These are phyloP conservation scores for Knoxdaviesia capensis DNA, from an alignment of 2,329 filamentous ascomycete genomes.

Conservation along the genomic window DNA sequence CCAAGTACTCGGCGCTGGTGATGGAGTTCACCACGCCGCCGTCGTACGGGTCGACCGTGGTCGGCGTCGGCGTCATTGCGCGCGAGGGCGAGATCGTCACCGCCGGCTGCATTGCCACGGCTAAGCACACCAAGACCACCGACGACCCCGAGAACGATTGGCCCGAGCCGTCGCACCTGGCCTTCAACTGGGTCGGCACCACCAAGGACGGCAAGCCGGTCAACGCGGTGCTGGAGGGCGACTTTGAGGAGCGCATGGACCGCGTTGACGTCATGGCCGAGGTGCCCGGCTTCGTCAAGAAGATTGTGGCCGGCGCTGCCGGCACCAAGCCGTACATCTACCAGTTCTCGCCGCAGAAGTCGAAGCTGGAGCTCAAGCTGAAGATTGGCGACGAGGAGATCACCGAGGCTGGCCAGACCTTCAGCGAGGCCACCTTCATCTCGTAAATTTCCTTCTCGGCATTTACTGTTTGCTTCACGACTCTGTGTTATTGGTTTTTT, in stretches of 20 bases:
- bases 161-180: conserved; percentile 64
- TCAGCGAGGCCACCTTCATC: conserved; percentile 93
- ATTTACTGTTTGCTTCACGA: too few relatives aligned
- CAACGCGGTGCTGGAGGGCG: conserved; percentile 47
- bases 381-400: conserved; percentile 67
- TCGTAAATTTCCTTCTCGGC: conserved; percentile 22
- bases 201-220: conserved; percentile 57
- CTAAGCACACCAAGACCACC: conserved; percentile 47
- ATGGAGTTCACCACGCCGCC: conserved; percentile 94
- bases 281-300: conserved; percentile 88
- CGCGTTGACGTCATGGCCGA: conserved; percentile 86
- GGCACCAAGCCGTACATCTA: conserved; percentile 97
- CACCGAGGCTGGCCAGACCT: conserved; percentile 58
- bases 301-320: conserved; percentile 68
- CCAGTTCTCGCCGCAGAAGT: conserved; percentile 54
- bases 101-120: conserved; percentile 45
- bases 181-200: conserved; percentile 61
- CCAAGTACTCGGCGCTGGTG: conserved; percentile 68
- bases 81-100: conserved; percentile 65
- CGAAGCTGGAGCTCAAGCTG: conserved; percentile 53
- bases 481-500: too few relatives aligned
- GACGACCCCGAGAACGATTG: conserved; percentile 65
- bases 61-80: conserved; percentile 65
- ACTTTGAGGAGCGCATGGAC: conserved; percentile 52
- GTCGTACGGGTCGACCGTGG: conserved; percentile 71